Evolutionary conservation across 768 basidiomycete genomes (phyloP).

Genomic region (Calvatia gigantea): DNA sequence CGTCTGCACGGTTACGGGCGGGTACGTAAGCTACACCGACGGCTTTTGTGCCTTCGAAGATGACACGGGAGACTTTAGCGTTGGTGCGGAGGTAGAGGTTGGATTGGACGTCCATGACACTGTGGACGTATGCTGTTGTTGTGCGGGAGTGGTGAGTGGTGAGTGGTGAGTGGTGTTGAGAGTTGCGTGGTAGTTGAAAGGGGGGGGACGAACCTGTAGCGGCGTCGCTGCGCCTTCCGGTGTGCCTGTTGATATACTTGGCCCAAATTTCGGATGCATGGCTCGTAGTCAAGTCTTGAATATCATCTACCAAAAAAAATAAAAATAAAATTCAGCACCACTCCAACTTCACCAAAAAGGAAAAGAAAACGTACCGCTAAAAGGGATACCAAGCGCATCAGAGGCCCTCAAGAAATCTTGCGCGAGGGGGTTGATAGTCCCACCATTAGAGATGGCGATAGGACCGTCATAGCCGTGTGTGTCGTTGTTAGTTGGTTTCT

Average conservation of each 20-base stretch:
- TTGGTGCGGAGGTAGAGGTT: slow-evolving; percentile 68
- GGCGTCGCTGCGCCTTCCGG: slow-evolving; percentile 68
- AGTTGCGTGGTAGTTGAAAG: background rate
- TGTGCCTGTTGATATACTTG: slow-evolving; percentile 74
- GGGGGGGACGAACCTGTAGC: slow-evolving; percentile 45
- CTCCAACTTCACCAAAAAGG: background rate
- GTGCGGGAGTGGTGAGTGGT: background rate
- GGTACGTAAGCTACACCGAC: slow-evolving; percentile 71
- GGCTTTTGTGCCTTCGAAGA: slow-evolving; percentile 70
- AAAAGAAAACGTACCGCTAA: slow-evolving; percentile 45
- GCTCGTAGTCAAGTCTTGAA: slow-evolving; percentile 60
- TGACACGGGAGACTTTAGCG: slow-evolving; percentile 62
- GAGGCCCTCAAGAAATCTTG: slow-evolving; percentile 68
- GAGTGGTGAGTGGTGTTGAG: background rate
- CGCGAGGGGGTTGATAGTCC: slow-evolving; percentile 57
- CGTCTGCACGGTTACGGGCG: slow-evolving; percentile 53
- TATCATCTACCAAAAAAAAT: slow-evolving; percentile 45
- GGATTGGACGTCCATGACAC: slow-evolving; percentile 63
- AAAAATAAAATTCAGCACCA: background rate
- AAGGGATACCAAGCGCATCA: slow-evolving; percentile 59
- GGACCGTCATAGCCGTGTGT: slow-evolving; percentile 71
- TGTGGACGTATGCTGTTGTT: slow-evolving; percentile 59
- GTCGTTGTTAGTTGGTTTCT: slow-evolving; percentile 65
- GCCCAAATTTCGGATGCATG: slow-evolving; percentile 73
- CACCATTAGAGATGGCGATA: slow-evolving; percentile 72